Evolutionary conservation across 1,284 basidiomycete genomes (phyloP).

Genomic region (Leccinum huronense): DNA sequence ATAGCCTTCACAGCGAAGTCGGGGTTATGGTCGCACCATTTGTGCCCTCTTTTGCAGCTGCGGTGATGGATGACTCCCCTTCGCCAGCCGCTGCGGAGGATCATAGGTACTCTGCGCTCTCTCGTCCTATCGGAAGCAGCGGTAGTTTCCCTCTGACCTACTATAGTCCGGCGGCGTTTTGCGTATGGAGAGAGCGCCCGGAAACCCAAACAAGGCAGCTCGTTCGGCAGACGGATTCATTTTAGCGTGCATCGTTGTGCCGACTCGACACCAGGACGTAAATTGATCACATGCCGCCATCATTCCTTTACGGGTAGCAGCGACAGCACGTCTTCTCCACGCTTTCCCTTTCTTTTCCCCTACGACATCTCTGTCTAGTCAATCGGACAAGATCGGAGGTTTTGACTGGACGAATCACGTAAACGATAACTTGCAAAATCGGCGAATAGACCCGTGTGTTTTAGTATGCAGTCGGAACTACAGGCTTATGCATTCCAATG

Average conservation of each 20-base stretch:
- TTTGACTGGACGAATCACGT: slow-evolving; percentile 4
- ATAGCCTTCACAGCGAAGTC: slow-evolving; percentile 12
- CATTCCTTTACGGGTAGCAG: slow-evolving; percentile 19
- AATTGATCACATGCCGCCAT: slow-evolving; percentile 24
- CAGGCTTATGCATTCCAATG: slow-evolving; percentile 8
- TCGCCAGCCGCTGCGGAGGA: slow-evolving; percentile 10
- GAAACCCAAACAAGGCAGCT: slow-evolving; percentile 6
- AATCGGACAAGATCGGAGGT: slow-evolving; percentile 1
- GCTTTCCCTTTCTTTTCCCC: slow-evolving; percentile 4
- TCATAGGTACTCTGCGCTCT: slow-evolving; percentile 8
- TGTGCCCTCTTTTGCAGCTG: slow-evolving; percentile 16
- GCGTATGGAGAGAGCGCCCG: slow-evolving; percentile 15
- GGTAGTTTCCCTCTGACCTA: slow-evolving; percentile 12
- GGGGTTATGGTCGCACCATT: slow-evolving; percentile 13
- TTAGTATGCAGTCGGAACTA: slow-evolving; percentile 20
- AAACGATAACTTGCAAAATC: slow-evolving; percentile 12
- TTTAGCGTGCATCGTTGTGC: slow-evolving; percentile 16
- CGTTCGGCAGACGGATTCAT: slow-evolving; percentile 15
- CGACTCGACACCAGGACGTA: slow-evolving; percentile 25
- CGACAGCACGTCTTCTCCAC: slow-evolving; percentile 22
- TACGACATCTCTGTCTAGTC: slow-evolving; percentile 2
- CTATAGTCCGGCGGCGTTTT: slow-evolving; percentile 16
- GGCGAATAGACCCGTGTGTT: slow-evolving; percentile 7
- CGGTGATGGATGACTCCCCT: slow-evolving; percentile 6
- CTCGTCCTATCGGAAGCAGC: slow-evolving; percentile 12